A percentile compares a stretch with the other conserved stretches of the same genome.
phyloP scores from a whole-genome alignment of 768 basidiomycete species.

The Daedaleopsis nitida region DNA sequence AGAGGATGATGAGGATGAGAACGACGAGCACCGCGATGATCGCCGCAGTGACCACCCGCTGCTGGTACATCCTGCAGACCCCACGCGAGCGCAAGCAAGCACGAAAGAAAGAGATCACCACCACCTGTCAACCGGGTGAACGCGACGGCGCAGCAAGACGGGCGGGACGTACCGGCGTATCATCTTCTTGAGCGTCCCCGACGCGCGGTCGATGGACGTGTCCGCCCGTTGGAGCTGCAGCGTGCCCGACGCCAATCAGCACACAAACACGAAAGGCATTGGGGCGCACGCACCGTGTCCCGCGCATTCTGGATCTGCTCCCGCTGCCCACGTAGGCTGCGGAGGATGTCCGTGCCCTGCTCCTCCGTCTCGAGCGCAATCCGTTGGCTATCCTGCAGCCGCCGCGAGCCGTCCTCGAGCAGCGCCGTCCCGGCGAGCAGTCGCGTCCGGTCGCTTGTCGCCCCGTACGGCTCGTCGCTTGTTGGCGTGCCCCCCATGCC shows the following conservation, averaged over 20 bases:
- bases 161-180: conserved; percentile 73
- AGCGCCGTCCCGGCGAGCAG: conserved; percentile 76
- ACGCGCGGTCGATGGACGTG: conserved; percentile 85
- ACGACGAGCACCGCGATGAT: conserved; percentile 86
- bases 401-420: conserved; percentile 81
- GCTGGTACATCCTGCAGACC: conserved; percentile 91
- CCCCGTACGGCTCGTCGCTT: conserved; percentile 81
- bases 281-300: conserved; percentile 71
- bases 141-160: conserved; percentile 5
- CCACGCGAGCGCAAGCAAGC: no score
- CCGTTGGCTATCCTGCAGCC: conserved; percentile 88
- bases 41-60: conserved; percentile 82
- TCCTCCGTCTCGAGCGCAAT: conserved; percentile 96
- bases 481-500: conserved; percentile 39
- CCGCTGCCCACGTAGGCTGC: conserved; percentile 81
- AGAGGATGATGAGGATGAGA: conserved; percentile 79
- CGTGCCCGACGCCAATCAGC: not conserved
- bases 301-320: conserved; percentile 95
- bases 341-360: conserved; percentile 89
- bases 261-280: no score
- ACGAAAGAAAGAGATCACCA: conserved; percentile 9
- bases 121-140: conserved; percentile 27
- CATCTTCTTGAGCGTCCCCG: conserved; percentile 93
- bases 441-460: conserved; percentile 72
- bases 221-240: conserved; percentile 83